Conservation (phyloP, 306 rosid genomes). For the Spatholobus suberectus region DNA sequence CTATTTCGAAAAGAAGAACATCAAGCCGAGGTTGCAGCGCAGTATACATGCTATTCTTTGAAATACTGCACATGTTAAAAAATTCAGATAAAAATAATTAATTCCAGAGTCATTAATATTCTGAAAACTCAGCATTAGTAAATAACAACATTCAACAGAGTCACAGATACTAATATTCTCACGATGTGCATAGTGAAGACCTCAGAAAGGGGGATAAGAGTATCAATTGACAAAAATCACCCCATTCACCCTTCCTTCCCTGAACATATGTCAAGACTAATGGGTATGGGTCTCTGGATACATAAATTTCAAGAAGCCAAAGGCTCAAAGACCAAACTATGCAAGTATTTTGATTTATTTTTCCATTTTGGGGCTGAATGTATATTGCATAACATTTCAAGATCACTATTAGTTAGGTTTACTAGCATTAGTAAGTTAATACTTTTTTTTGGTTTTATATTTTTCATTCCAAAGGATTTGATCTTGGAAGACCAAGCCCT, state of each 20-base stretch:
- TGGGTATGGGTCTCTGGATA: neutral
- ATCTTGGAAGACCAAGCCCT: neutral
- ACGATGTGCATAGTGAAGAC: neutral
- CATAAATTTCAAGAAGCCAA: slow-evolving; percentile 5
- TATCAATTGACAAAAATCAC: neutral
- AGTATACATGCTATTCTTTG: slow-evolving; percentile 86
- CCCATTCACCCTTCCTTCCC: neutral
- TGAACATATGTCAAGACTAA: neutral
- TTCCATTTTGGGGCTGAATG: neutral
- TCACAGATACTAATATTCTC: slow-evolving; percentile 16
- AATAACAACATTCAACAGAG: slow-evolving; percentile 11
- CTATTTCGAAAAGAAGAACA: slow-evolving; percentile 90
- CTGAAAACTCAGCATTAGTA: neutral
- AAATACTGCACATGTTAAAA: slow-evolving; percentile 67
- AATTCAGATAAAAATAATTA: slow-evolving; percentile 12
- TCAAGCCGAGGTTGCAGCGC: slow-evolving; percentile 88
- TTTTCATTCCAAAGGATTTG: neutral
- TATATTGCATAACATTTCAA: slow-evolving; percentile 12
- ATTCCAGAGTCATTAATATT: slow-evolving; percentile 23
- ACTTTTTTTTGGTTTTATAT: neutral
- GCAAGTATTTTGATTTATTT: neutral
- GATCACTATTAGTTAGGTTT: neutral
- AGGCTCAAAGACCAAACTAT: neutral
- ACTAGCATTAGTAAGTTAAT: neutral
- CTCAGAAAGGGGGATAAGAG: neutral